Evolutionary conservation across 305 asterid genomes (phyloP).

Genomic region (Fraxinus velutina): DNA sequence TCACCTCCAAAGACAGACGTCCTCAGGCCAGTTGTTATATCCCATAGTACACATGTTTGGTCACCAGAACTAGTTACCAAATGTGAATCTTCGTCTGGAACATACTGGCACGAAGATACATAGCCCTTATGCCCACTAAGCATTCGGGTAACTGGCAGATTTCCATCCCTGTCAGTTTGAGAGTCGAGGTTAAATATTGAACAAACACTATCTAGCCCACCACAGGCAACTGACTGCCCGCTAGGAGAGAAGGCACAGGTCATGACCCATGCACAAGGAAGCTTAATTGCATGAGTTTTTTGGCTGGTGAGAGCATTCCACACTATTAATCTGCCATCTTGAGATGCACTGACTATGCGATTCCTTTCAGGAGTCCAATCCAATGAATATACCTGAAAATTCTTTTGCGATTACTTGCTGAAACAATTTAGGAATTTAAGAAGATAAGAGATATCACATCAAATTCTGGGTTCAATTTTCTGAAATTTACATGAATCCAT

Average conservation of each 20-base stretch:
- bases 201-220: conserved; percentile 96
- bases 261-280: conserved; percentile 99
- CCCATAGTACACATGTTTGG: conserved; percentile 94
- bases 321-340: conserved; percentile 92
- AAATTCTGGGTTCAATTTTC: neutral
- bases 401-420: conserved; percentile 13
- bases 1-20: conserved; percentile 95
- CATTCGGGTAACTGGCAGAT: conserved; percentile 71
- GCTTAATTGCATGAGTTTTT: conserved; percentile 86
- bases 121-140: conserved; percentile 95
- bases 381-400: conserved; percentile 76
- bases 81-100: conserved; percentile 87
- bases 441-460: neutral
- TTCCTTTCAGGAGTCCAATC: conserved; percentile 97
- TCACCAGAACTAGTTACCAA: conserved; percentile 92
- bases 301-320: conserved; percentile 99
- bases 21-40: conserved; percentile 88
- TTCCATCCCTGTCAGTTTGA: conserved; percentile 75
- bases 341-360: conserved; percentile 96
- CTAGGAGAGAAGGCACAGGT: conserved; percentile 93
- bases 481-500: neutral
- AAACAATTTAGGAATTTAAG: neutral
- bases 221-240: conserved; percentile 93
- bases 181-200: conserved; percentile 89
- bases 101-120: conserved; percentile 92